These are phyloP conservation scores for Phytophthora tentaculata DNA, from an alignment of 352 stramenopile species.

Conservation along the genomic window DNA sequence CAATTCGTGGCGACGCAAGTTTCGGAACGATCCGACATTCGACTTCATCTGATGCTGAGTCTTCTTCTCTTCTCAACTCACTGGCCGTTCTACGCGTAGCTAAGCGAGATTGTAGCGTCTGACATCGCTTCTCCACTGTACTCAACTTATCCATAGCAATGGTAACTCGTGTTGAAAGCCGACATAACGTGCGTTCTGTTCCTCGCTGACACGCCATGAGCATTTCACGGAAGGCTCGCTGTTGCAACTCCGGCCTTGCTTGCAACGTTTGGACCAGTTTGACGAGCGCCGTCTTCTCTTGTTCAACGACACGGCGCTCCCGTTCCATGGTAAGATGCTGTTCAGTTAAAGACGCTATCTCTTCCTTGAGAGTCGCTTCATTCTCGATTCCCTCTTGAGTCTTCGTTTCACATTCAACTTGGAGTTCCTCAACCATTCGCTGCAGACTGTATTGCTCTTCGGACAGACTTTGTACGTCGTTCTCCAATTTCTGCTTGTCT, in stretches of 20 bases:
- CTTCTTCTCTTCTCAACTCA: too few relatives aligned
- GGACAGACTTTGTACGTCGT: constrained; percentile 27
- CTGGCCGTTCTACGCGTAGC: constrained; percentile 3
- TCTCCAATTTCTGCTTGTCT: constrained; percentile 43
- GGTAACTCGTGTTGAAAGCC: constrained; percentile 33
- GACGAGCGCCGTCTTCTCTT: constrained; percentile 32
- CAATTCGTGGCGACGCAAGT: constrained; percentile 21
- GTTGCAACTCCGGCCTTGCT: constrained; percentile 46
- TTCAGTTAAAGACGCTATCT: constrained; percentile 29
- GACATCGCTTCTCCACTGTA: constrained; percentile 18
- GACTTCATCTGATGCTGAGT: constrained; percentile 4
- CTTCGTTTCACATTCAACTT: constrained; percentile 19
- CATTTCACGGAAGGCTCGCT: constrained; percentile 51
- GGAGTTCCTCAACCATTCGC: constrained; percentile 28
- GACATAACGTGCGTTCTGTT: constrained; percentile 34
- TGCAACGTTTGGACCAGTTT: constrained; percentile 54
- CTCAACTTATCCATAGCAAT: constrained; percentile 25
- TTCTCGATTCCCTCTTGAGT: constrained; percentile 7
- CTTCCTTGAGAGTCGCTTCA: constrained; percentile 15
- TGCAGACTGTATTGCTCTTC: constrained; percentile 46
- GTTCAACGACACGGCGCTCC: constrained; percentile 21
- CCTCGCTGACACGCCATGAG: constrained; percentile 40
- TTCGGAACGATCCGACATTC: constrained; percentile 13
- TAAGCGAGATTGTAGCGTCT: constrained; percentile 23
- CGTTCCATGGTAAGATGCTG: constrained; percentile 28